Evolutionary conservation across 352 stramenopile genomes (phyloP).

Genomic region (Phytophthora parvispora): DNA sequence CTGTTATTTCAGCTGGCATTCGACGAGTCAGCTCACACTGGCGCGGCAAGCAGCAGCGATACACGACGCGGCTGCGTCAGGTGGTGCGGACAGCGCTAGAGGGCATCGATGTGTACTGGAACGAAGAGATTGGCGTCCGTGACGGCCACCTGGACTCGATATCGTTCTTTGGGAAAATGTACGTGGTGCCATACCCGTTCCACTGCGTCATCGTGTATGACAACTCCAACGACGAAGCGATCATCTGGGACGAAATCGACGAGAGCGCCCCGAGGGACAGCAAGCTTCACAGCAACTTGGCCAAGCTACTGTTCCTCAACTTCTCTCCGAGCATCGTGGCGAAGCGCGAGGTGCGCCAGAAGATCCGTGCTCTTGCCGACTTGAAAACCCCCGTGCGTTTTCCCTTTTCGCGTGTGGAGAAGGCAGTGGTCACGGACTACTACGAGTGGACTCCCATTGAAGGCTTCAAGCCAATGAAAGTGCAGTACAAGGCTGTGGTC

Average conservation of each 20-base stretch:
- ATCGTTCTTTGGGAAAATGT: slow-evolving; percentile 58
- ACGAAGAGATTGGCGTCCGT: slow-evolving; percentile 28
- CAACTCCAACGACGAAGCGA: slow-evolving; percentile 48
- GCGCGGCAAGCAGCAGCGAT: slow-evolving; percentile 34
- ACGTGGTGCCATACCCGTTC: slow-evolving; percentile 59
- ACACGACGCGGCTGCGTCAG: slow-evolving; percentile 31
- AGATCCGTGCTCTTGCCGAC: slow-evolving; percentile 38
- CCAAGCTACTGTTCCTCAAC: slow-evolving; percentile 36
- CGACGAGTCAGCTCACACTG: slow-evolving; percentile 48
- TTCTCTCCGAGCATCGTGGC: slow-evolving; percentile 33
- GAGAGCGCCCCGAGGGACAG: slow-evolving; percentile 3
- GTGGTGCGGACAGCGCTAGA: slow-evolving; percentile 39
- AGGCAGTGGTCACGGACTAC: slow-evolving; percentile 19
- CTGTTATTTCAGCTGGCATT: slow-evolving; percentile 34
- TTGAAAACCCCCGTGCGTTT: slow-evolving; percentile 27
- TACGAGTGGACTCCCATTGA: slow-evolving; percentile 16
- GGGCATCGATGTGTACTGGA: slow-evolving; percentile 59
- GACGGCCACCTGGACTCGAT: slow-evolving; percentile 48
- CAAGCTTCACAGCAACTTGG: slow-evolving; percentile 36
- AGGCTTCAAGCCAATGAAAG: neutral
- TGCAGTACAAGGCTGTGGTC: slow-evolving; percentile 13
- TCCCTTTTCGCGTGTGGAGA: slow-evolving; percentile 42
- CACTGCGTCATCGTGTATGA: slow-evolving; percentile 60
- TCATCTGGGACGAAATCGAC: slow-evolving; percentile 38
- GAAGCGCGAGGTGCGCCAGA: slow-evolving; percentile 39